Conservation (phyloP, 2,329 filamentous ascomycete genomes). For the Cadophora luteo-olivacea region DNA sequence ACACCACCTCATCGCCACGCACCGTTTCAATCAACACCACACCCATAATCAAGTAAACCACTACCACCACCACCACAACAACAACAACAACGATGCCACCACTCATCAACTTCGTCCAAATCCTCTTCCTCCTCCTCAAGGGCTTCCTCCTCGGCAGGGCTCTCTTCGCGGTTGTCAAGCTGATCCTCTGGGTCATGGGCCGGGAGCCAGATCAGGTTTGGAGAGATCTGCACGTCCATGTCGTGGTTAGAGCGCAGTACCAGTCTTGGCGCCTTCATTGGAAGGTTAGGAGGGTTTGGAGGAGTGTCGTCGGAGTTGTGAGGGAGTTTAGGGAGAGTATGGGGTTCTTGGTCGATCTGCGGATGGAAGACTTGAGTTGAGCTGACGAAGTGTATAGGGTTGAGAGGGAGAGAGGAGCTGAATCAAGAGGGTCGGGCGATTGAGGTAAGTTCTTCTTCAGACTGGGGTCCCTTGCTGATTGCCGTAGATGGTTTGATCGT, state of each 20-base stretch:
- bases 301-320: background rate
- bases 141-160: background rate
- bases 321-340: background rate
- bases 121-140: background rate
- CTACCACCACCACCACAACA: background rate
- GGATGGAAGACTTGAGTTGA: background rate
- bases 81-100: background rate
- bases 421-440: background rate
- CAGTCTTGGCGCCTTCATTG: background rate
- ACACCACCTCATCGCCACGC: too few relatives aligned
- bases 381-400: background rate
- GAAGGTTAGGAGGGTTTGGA: background rate
- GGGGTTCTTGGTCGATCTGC: background rate
- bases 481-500: background rate
- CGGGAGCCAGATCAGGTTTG: background rate
- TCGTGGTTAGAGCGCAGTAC: background rate
- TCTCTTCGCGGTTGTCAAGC: background rate
- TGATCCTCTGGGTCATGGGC: background rate
- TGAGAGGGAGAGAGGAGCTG: background rate
- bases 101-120: background rate
- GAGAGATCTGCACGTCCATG: background rate
- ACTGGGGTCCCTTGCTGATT: background rate
- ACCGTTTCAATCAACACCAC: background rate
- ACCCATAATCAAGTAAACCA: background rate
- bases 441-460: background rate